Base-by-base conservation (phyloP, 192 early-diverging fungal species). In the Mortierella alpina region DNA sequence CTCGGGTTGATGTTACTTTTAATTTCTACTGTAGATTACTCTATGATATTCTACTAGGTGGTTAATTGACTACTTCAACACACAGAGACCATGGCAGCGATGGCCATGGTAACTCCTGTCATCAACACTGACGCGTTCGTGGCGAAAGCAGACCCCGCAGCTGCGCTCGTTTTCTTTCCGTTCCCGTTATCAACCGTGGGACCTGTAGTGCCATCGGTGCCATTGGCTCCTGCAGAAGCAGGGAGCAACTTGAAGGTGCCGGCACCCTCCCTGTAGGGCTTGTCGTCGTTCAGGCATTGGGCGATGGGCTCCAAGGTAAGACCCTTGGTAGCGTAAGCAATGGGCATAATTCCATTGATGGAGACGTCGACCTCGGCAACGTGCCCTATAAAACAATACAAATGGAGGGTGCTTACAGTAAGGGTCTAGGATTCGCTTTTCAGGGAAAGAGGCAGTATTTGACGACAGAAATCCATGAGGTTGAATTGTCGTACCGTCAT, bases 281-380 rank as follows among this genome's bases (percentile, higher is more conserved):
- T 79, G n/a, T 5, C 44, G 59, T 84, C 83, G 40, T 59, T 56
- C 61, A 84, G 54, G 59, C 83, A 84, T 61, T 84, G 72, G 31
- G 76, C 72, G 22, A 84, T 73, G 58, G 83, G 76, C 59, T 71
- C 61, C 67, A 84, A 80, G 31, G 22, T n/a, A 18, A 84, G 67
- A 13, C 39, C 42, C 59, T 68, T 73, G 57, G 70, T 73, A 5
- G 62, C 46, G 49, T 67, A 73, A 17, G 83, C 83, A 40, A 66
- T 63, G 14, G 72, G 67, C 63, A 79, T 46, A 65, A 84, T 70
- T 18, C 76, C 68, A 31, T 55, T 68, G 11, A 84, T 55, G 7
- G 89, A 85, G 9, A 86, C 86, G 46, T 86, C 70, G 11, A 90
- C 87, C 49, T 86, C 84, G 42, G 73, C 56, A 46, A 53, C 41